Evolutionary conservation across 2,329 filamentous ascomycete genomes (phyloP).

Genomic region (Aspergillus nomiae): DNA sequence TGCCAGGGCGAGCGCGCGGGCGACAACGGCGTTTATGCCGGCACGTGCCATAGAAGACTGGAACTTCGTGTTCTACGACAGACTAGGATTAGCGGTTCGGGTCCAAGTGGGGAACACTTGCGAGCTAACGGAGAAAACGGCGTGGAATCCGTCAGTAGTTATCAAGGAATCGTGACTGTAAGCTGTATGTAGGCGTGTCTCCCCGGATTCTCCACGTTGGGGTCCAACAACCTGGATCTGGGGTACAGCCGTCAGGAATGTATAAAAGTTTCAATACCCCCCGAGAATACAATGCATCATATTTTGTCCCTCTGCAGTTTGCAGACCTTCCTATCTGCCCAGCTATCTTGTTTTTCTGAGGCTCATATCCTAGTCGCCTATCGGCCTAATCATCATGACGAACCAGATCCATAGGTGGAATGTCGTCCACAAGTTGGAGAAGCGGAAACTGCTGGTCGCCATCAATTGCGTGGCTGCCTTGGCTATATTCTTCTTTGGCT

Average conservation of each 20-base stretch:
- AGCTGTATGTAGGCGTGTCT: neutral
- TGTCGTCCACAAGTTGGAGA: constrained; percentile 58
- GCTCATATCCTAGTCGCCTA: neutral
- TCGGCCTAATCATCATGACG: neutral
- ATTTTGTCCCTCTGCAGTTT: neutral
- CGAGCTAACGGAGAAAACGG: neutral
- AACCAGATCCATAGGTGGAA: constrained; percentile 46
- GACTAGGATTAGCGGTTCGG: neutral
- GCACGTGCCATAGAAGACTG: neutral
- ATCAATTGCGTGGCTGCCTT: constrained; percentile 66
- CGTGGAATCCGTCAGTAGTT: neutral
- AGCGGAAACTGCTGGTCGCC: constrained; percentile 59
- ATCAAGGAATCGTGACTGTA: neutral
- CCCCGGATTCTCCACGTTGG: neutral
- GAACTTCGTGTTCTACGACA: neutral
- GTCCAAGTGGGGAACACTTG: neutral
- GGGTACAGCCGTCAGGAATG: neutral
- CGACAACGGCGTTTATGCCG: neutral
- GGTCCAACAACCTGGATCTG: neutral
- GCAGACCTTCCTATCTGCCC: neutral
- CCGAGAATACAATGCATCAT: neutral
- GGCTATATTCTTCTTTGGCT: constrained; percentile 69
- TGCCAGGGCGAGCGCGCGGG: neutral
- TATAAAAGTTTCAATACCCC: neutral
- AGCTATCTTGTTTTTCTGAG: neutral